Percentiles rank a stretch among this genome's conserved stretches.
Conservation (phyloP, 192 early-diverging fungal species). For the Umbelopsis vinacea region DNA sequence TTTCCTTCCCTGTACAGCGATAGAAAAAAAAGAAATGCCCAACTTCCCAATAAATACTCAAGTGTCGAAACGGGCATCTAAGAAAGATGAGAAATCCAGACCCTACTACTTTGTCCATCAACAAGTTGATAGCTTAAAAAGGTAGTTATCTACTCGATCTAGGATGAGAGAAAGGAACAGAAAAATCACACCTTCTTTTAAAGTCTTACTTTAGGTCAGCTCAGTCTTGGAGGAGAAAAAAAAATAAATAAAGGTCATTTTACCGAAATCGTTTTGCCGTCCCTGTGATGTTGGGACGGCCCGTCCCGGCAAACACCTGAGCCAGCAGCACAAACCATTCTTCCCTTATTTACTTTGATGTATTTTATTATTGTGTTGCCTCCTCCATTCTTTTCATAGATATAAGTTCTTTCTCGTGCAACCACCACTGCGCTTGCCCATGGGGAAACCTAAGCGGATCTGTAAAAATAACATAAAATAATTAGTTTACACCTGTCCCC, state of each 20-base stretch:
- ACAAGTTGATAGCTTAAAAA: not conserved
- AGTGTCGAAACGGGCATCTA: not conserved
- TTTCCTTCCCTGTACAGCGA: constrained; percentile 10
- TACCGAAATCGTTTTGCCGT: constrained; percentile 21
- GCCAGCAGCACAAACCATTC: not conserved
- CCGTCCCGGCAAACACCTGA: not conserved
- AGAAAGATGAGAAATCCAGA: not conserved
- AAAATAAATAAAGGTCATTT: not conserved
- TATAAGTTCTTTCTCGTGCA: too few species aligned
- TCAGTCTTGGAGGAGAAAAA: too few species aligned
- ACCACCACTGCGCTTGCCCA: too few species aligned
- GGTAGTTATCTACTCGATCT: too few species aligned
- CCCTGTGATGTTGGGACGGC: constrained; percentile 10
- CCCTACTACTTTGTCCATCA: not conserved
- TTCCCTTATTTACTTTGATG: too few species aligned
- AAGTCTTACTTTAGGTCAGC: too few species aligned
- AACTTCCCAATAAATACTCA: not conserved
- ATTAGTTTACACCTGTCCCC: not conserved
- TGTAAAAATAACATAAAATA: too few species aligned
- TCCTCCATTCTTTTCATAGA: too few species aligned
- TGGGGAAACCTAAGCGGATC: too few species aligned
- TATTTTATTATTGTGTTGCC: too few species aligned
- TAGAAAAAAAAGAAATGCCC: constrained; percentile 1
- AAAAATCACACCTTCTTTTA: too few species aligned
- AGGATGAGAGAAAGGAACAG: too few species aligned